These are phyloP conservation scores for Ogataea degrootiae DNA, from an alignment of 805 yeast species.

Conservation along the genomic window DNA sequence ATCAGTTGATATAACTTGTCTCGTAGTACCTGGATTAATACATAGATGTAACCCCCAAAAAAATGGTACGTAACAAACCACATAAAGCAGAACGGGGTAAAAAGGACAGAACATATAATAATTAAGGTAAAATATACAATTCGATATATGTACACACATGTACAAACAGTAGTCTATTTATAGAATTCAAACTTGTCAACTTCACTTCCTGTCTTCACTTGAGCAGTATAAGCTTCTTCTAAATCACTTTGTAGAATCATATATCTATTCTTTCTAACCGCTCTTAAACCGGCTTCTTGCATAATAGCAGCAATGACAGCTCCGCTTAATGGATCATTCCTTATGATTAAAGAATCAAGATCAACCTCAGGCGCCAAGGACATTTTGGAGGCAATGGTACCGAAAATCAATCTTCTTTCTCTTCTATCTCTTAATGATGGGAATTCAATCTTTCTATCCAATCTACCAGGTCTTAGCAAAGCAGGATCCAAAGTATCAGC, in stretches of 20 bases:
- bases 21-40: too few species aligned
- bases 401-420: conserved; percentile 93
- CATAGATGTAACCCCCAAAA: too few species aligned
- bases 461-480: conserved; percentile 93
- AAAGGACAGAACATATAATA: too few species aligned
- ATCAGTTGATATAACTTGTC: conserved; percentile 23
- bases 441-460: conserved; percentile 96
- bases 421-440: conserved; percentile 95
- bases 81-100: too few species aligned
- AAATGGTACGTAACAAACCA: too few species aligned
- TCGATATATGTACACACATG: too few species aligned
- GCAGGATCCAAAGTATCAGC: conserved; percentile 99
- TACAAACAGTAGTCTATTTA: conserved; percentile 41
- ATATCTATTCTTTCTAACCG: conserved; percentile 96
- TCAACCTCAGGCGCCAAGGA: conserved; percentile 97
- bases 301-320: conserved; percentile 97
- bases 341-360: conserved; percentile 85
- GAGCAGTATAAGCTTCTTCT: conserved; percentile 96
- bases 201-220: conserved; percentile 92
- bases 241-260: conserved; percentile 93
- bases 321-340: conserved; percentile 97
- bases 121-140: too few species aligned
- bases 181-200: conserved; percentile 97
- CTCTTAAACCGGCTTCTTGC: conserved; percentile 99
- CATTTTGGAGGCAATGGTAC: conserved; percentile 96